These are phyloP conservation scores for Tylopilus orsonianus DNA, from an alignment of 1,284 basidiomycete genomes.

Conservation along the genomic window DNA sequence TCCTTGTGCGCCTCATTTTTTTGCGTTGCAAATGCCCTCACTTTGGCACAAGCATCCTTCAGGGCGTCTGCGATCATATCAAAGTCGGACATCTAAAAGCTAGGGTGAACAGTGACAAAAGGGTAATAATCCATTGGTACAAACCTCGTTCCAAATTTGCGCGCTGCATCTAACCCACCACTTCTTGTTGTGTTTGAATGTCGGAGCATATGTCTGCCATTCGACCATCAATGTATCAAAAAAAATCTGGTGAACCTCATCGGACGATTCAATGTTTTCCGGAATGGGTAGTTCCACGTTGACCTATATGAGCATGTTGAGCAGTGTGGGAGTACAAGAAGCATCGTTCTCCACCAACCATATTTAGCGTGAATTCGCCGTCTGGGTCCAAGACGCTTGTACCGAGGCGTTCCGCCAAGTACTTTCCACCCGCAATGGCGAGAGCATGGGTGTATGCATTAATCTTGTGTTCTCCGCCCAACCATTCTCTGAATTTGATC, in stretches of 20 bases:
- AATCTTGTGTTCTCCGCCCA: slow-evolving; percentile 83
- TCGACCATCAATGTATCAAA: slow-evolving; percentile 40
- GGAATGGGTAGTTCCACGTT: slow-evolving; percentile 60
- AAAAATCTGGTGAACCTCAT: slow-evolving; percentile 37
- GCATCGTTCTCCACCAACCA: slow-evolving; percentile 50
- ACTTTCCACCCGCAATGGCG: slow-evolving; percentile 70
- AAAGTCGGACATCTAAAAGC: slow-evolving; percentile 34
- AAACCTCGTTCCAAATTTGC: slow-evolving; percentile 75
- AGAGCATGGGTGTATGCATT: slow-evolving; percentile 74
- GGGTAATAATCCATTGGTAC: slow-evolving; percentile 18
- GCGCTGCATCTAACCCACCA: slow-evolving; percentile 75
- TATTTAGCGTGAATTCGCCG: slow-evolving; percentile 68
- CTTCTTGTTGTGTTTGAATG: slow-evolving; percentile 55
- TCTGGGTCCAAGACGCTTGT: slow-evolving; percentile 63
- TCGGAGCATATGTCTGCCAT: slow-evolving; percentile 37
- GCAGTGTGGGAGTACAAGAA: not conserved
- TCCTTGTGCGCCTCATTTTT: not conserved
- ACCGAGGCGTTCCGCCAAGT: slow-evolving; percentile 62
- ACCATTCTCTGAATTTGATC: slow-evolving; percentile 73
- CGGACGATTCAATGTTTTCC: slow-evolving; percentile 29
- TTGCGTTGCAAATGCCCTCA: slow-evolving; percentile 11
- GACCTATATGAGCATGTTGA: slow-evolving; percentile 28
- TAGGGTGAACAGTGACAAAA: not conserved
- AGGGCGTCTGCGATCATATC: slow-evolving; percentile 30
- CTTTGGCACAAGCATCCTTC: slow-evolving; percentile 24